Conservation (phyloP, 352 stramenopile genomes). For the Aphanomyces stellatus region DNA sequence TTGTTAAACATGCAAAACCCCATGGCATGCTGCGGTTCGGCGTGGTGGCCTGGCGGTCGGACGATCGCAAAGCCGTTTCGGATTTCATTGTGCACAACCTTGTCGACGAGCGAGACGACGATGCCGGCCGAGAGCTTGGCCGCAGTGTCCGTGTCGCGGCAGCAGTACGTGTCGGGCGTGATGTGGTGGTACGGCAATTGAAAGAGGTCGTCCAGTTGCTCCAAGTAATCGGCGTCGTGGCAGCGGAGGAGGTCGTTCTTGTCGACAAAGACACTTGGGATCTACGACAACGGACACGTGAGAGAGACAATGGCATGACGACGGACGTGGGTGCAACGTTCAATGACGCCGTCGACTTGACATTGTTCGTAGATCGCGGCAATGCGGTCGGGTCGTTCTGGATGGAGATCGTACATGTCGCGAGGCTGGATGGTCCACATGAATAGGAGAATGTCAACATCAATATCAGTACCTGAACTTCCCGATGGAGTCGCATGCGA, state of each 20-base stretch:
- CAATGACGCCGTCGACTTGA: slow-evolving; percentile 10
- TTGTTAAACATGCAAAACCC: slow-evolving; percentile 87
- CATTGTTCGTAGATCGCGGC: slow-evolving; percentile 14
- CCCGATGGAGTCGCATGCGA: slow-evolving; percentile 16
- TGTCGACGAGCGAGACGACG: slow-evolving; percentile 11
- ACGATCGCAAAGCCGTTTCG: slow-evolving; percentile 19
- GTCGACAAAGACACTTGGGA: slow-evolving; percentile 13
- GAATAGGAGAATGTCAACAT: neutral
- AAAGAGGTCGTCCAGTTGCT: slow-evolving; percentile 10
- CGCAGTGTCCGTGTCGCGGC: neutral
- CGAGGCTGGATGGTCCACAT: neutral
- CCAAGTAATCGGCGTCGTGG: slow-evolving; percentile 6
- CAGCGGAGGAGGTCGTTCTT: slow-evolving; percentile 2
- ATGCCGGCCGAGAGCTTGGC: slow-evolving; percentile 14
- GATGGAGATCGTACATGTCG: slow-evolving; percentile 8
- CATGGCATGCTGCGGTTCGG: slow-evolving; percentile 52
- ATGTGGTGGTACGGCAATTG: slow-evolving; percentile 9
- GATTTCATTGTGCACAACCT: neutral
- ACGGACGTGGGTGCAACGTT: slow-evolving; percentile 14
- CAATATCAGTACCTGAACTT: slow-evolving; percentile 7
- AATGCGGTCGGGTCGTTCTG: slow-evolving; percentile 18
- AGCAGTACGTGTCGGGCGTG: slow-evolving; percentile 20
- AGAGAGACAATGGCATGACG: neutral
- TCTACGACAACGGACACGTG: neutral
- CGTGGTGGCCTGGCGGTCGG: slow-evolving; percentile 76